Evolutionary conservation across 495 filamentous ascomycete species (phyloP).

Genomic region (Aspergillus sclerotioniger): DNA sequence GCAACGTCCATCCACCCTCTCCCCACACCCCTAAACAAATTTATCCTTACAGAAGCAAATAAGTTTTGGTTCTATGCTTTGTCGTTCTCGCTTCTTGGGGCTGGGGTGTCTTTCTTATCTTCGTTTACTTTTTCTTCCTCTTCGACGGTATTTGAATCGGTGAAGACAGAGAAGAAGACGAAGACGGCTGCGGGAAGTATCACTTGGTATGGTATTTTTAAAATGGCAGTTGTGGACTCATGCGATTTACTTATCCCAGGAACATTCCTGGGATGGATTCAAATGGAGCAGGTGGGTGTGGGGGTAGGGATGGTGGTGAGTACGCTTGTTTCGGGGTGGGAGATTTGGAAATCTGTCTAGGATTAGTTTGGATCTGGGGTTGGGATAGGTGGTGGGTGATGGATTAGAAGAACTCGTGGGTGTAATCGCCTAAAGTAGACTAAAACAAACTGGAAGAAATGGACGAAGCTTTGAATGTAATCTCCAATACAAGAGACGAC

Average conservation of each 20-base stretch:
- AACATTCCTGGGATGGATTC: conserved; percentile 54
- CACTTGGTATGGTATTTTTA: conserved; percentile 18
- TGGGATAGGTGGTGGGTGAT: neutral
- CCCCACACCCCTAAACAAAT: conserved; percentile 27
- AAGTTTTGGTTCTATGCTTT: conserved; percentile 65
- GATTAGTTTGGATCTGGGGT: neutral
- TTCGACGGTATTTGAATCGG: neutral
- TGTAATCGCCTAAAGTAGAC: no score
- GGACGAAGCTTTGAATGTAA: no score
- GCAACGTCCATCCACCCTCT: conserved; percentile 43
- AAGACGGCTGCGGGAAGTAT: neutral
- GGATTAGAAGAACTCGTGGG: no score
- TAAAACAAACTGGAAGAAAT: no score
- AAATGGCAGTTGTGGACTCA: conserved; percentile 48
- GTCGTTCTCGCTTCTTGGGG: conserved; percentile 30
- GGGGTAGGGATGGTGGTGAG: conserved; percentile 55
- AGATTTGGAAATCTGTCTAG: conserved; percentile 50
- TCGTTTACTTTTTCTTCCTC: no score
- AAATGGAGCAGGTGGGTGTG: conserved; percentile 40
- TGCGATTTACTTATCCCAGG: conserved; percentile 59
- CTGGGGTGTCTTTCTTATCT: conserved; percentile 20
- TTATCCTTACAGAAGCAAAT: conserved; percentile 52
- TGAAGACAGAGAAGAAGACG: conserved; percentile 1
- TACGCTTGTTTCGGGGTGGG: conserved; percentile 53
- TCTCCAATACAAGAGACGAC: no score